phyloP scores from a whole-genome alignment of 768 basidiomycete species.

The Kwoniella sp. region DNA sequence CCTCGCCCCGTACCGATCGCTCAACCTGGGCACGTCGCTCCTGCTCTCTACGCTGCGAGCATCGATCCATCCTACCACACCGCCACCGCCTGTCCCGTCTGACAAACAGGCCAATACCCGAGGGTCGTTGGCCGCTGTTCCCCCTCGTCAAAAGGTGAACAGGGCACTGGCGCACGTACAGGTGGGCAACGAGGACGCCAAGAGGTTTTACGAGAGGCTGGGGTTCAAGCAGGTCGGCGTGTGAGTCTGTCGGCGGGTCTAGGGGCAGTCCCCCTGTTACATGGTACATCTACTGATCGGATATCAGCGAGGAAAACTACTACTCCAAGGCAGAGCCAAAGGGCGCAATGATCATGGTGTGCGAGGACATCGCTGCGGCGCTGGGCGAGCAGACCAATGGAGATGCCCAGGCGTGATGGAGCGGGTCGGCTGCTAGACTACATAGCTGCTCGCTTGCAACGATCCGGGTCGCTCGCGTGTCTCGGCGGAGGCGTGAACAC shows the following conservation, averaged over 20 bases:
- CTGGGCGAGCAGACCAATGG: constrained; percentile 33
- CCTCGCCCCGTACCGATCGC: constrained; percentile 47
- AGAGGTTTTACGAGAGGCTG: constrained; percentile 45
- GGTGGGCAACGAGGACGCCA: constrained; percentile 43
- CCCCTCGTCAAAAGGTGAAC: constrained; percentile 34
- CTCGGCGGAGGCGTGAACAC: no score
- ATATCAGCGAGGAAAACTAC: constrained; percentile 33
- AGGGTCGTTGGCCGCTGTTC: constrained; percentile 20
- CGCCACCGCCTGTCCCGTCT: constrained; percentile 35
- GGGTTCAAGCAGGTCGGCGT: constrained; percentile 42
- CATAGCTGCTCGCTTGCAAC: no score
- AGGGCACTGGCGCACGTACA: constrained; percentile 42
- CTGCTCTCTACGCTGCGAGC: constrained; percentile 31
- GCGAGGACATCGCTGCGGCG: constrained; percentile 32
- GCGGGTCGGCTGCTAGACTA: no score
- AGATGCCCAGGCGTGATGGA: no score
- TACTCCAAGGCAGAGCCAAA: constrained; percentile 44
- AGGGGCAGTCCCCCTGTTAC: no score
- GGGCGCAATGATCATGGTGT: constrained; percentile 38
- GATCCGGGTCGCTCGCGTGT: no score
- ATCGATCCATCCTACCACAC: constrained; percentile 34
- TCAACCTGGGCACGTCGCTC: constrained; percentile 42
- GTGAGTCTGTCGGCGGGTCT: constrained; percentile 23
- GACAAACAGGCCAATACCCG: constrained; percentile 36
- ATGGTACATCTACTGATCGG: no score